A percentile compares a stretch with the other conserved stretches of the same genome.
These are phyloP conservation scores for Boletus calvinii DNA, from an alignment of 1,284 basidiomycete genomes.

Conservation along the genomic window DNA sequence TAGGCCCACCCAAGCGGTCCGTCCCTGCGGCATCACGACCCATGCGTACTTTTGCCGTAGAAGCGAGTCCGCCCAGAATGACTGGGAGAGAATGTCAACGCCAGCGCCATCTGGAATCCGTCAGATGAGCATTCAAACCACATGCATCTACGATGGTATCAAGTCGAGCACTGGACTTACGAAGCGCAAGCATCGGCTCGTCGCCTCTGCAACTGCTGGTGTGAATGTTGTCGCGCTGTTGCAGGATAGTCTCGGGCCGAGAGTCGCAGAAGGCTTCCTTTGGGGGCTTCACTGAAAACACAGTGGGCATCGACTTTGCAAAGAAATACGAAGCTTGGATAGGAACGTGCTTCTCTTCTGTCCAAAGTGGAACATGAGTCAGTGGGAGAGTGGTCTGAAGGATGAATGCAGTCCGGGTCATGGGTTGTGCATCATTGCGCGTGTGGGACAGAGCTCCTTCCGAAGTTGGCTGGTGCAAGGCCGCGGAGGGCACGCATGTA, in stretches of 20 bases:
- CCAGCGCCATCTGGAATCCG: constrained; percentile 69
- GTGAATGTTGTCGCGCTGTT: neutral
- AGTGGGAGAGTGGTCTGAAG: constrained; percentile 40
- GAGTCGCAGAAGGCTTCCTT: constrained; percentile 20
- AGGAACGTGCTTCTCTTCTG: constrained; percentile 31
- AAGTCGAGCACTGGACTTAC: constrained; percentile 41
- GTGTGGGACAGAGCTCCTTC: neutral
- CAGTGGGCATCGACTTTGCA: constrained; percentile 51
- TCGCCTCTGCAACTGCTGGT: constrained; percentile 18
- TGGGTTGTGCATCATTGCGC: neutral
- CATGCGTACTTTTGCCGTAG: constrained; percentile 59
- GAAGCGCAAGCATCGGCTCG: constrained; percentile 69
- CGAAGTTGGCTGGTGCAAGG: constrained; percentile 9
- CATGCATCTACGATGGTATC: too few relatives aligned
- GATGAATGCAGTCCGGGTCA: constrained; percentile 1
- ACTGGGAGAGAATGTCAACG: constrained; percentile 55
- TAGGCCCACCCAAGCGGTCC: constrained; percentile 66
- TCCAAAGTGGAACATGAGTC: constrained; percentile 44
- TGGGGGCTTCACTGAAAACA: constrained; percentile 60
- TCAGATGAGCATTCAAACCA: constrained; percentile 1
- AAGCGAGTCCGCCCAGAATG: constrained; percentile 62
- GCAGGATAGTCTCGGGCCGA: neutral
- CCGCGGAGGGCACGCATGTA: constrained; percentile 23
- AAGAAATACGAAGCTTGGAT: constrained; percentile 63
- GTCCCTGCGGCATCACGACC: constrained; percentile 70